phyloP scores from a whole-genome alignment of 345 rosid genomes.

The Bruguiera gymnorhiza region DNA sequence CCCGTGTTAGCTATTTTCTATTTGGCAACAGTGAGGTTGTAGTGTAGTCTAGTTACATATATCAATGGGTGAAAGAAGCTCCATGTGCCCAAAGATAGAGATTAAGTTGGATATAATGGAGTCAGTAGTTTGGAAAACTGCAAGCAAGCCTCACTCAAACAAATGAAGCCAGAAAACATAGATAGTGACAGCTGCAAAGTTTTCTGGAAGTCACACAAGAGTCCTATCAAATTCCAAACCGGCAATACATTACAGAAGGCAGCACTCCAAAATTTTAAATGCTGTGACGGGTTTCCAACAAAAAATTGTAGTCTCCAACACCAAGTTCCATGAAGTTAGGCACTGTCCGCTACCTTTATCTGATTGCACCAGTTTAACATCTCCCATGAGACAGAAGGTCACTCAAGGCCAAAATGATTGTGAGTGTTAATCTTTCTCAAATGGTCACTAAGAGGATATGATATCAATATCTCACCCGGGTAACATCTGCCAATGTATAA shows the following conservation, averaged over 20 bases:
- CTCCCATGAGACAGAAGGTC: background rate
- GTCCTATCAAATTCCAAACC: conserved; percentile 13
- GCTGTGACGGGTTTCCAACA: background rate
- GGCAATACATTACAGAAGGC: background rate
- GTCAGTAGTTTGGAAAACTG: background rate
- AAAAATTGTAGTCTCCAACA: background rate
- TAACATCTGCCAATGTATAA: background rate
- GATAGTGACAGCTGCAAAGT: conserved; percentile 13
- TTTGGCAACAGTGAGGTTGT: conserved; percentile 24
- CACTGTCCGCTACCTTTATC: conserved; percentile 12
- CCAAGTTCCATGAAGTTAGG: conserved; percentile 5
- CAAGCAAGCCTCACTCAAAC: conserved; percentile 5
- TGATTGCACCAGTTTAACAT: conserved; percentile 16
- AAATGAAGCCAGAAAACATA: conserved; percentile 11
- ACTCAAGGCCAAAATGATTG: background rate
- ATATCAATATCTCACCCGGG: background rate
- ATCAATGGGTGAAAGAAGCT: conserved; percentile 17
- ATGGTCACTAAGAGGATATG: background rate
- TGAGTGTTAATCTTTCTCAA: background rate
- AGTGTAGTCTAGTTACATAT: conserved; percentile 8
- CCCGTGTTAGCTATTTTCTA: conserved; percentile 85
- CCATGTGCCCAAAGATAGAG: conserved; percentile 10
- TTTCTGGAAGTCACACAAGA: background rate
- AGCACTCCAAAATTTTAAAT: background rate
- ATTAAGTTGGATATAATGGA: conserved; percentile 10